Evolutionary conservation across 129 eudicot species (phyloP).

Genomic region (Scalesia atractyloides): DNA sequence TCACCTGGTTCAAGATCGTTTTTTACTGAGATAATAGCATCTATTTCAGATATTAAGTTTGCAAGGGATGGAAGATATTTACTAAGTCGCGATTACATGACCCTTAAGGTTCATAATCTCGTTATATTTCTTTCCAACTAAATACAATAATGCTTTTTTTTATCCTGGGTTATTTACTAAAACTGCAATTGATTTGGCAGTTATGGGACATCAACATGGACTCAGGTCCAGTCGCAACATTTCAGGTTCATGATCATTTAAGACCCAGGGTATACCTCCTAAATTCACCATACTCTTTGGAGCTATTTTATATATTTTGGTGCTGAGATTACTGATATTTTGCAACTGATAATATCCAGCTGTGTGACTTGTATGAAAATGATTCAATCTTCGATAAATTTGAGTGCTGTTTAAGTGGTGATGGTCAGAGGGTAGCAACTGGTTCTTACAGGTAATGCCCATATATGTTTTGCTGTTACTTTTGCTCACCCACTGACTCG

Average conservation of each 20-base stretch:
- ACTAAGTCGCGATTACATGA: conserved; percentile 97
- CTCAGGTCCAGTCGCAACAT: conserved; percentile 90
- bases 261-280: conserved; percentile 76
- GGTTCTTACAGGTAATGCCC: conserved; percentile 86
- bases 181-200: conserved; percentile 40
- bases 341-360: conserved; percentile 48
- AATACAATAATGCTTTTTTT: neutral
- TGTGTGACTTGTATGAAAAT: conserved; percentile 92
- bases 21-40: conserved; percentile 97
- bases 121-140: neutral
- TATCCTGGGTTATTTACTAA: conserved; percentile 1
- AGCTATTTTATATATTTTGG: neutral
- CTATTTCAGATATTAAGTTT: conserved; percentile 94
- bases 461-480: neutral
- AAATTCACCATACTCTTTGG: conserved; percentile 5
- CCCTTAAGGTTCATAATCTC: conserved; percentile 69
- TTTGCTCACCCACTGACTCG: neutral
- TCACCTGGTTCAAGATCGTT: conserved; percentile 97
- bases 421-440: conserved; percentile 90
- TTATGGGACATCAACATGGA: conserved; percentile 99
- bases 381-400: conserved; percentile 97
- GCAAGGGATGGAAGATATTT: conserved; percentile 86
- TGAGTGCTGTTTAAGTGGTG: conserved; percentile 97
- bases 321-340: conserved; percentile 18
- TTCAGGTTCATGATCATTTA: conserved; percentile 90